Base-by-base conservation (phyloP, 441 rosid species). In the Corymbia calophylla region DNA sequence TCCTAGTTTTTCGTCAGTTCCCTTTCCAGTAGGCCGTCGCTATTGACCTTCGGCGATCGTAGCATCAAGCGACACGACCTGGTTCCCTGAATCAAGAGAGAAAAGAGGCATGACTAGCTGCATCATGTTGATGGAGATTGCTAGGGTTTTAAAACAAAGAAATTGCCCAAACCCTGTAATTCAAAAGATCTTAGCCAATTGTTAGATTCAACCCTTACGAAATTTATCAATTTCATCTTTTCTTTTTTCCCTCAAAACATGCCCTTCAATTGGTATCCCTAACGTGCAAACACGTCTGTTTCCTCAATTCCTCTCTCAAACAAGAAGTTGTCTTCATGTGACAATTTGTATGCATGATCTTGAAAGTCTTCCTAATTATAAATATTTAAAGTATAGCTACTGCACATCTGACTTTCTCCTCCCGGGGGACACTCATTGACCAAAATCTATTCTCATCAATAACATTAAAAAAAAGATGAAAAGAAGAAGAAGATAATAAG, bases 61-160 rank as follows among this genome's bases (percentile, higher is more conserved):
- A 62, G 70, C 35, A 62, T 62, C 35, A 14, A 0, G 70, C n/a
- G 32, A 62, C 1, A 0, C 70, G 29, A 14, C 0, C 1, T 14
- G 18, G 15, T 6, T 0, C 4, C 0, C n/a, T 32, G 0, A 14
- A 62, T 15, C 68, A 1, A 62, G 18, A 62, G n/a, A 62, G 6
- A 1, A 62, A 9, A 6, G 29, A 29, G 2, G 17, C 35, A 16
- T 62, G 70, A 15, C 2, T 6, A 29, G 15, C 18, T 62, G 7
- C 35, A 0, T 29, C 70, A 62, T 3, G 35, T 29, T 0, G 70
- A 62, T 62, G 70, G 35, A 29, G 70, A 9, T 62, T 3, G 35
- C 70, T 62, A 29, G 70, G 35, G n/a, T 62, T 62, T n/a, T 39
- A 39, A 29, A 62, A 29, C 29, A 17, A 29, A 62, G 70, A 14